phyloP scores from a whole-genome alignment of 2,329 filamentous ascomycete species.

The Fusarium papillatum region DNA sequence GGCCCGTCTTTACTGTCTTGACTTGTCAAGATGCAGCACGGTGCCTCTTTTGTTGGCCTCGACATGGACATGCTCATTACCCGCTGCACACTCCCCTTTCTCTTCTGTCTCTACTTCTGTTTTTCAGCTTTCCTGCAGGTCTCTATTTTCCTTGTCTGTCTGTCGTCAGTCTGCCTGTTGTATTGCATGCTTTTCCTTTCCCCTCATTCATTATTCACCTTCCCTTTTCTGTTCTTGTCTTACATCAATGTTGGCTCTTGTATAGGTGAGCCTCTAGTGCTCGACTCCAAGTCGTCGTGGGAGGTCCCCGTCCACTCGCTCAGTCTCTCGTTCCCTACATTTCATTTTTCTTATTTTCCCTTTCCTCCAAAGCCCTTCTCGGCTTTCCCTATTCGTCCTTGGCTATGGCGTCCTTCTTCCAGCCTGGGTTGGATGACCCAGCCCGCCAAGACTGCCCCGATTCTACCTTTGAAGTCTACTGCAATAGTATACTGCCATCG shows the following conservation, averaged over 20 bases:
- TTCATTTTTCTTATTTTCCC: background rate
- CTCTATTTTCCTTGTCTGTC: background rate
- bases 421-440: background rate
- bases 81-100: background rate
- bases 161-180: background rate
- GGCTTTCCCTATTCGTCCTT: background rate
- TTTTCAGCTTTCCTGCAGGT: background rate
- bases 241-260: background rate
- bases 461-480: background rate
- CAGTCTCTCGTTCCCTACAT: background rate
- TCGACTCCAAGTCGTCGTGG: background rate
- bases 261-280: background rate
- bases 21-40: background rate
- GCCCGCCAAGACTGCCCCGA: background rate
- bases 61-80: background rate
- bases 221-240: background rate
- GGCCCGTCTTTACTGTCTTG: background rate
- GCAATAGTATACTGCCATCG: background rate
- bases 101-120: background rate
- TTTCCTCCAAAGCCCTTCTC: background rate
- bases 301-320: constrained; percentile 1
- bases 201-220: background rate
- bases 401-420: background rate
- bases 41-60: background rate
- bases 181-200: background rate